phyloP scores from a whole-genome alignment of 495 filamentous ascomycete genomes.

The Penicillium waksmanii region DNA sequence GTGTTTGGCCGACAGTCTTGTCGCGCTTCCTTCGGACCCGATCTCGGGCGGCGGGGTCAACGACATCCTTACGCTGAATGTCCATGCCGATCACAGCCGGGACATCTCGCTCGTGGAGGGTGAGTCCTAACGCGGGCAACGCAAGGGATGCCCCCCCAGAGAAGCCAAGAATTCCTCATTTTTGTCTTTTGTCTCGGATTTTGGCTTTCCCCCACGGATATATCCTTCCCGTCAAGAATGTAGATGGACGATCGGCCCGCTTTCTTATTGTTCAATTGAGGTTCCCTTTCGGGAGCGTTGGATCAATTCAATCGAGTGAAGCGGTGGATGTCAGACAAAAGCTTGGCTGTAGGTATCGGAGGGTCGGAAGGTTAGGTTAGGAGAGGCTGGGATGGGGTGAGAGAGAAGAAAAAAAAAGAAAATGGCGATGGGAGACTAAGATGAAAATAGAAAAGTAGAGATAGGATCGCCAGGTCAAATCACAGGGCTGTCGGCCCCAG shows the following conservation, averaged over 20 bases:
- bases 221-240: slow-evolving; percentile 1
- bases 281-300: neutral
- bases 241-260: neutral
- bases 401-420: neutral
- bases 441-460: neutral
- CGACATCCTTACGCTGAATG: slow-evolving; percentile 41
- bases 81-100: slow-evolving; percentile 44
- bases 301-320: too few species aligned
- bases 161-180: slow-evolving; percentile 28
- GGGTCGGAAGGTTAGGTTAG: neutral
- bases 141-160: slow-evolving; percentile 24
- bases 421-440: neutral
- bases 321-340: too few species aligned
- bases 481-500: slow-evolving; percentile 19
- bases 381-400: neutral
- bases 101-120: slow-evolving; percentile 35
- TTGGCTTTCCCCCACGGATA: slow-evolving; percentile 6
- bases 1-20: slow-evolving; percentile 26
- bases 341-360: neutral
- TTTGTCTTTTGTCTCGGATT: neutral
- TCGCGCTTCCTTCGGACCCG: slow-evolving; percentile 40
- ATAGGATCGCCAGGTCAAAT: neutral
- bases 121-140: slow-evolving; percentile 26
- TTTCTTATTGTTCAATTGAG: neutral
- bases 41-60: slow-evolving; percentile 39